Conservation (phyloP, 1,284 basidiomycete genomes). For the Somion occarium region DNA sequence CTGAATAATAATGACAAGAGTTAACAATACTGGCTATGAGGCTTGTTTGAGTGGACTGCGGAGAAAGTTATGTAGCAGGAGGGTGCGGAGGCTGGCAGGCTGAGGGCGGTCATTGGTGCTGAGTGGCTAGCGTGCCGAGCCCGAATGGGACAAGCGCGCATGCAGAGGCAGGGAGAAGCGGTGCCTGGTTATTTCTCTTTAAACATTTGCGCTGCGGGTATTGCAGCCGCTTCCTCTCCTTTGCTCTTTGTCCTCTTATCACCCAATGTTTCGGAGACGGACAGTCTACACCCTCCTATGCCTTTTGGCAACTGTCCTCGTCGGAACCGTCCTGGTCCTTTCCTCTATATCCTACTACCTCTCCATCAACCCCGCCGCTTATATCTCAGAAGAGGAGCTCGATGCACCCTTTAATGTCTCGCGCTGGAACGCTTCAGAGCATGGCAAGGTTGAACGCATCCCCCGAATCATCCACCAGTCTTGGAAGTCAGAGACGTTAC, state of each 20-base stretch:
- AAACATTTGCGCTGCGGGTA: constrained; percentile 5
- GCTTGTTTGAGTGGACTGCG: not conserved
- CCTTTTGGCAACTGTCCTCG: constrained; percentile 79
- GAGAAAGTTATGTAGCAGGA: not conserved
- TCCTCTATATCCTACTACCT: constrained; percentile 90
- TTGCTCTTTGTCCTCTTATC: constrained; percentile 10
- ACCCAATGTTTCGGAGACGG: constrained; percentile 43
- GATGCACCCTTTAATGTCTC: constrained; percentile 45
- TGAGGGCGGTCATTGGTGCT: not conserved
- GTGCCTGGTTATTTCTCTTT: constrained; percentile 16
- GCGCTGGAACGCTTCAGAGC: constrained; percentile 56
- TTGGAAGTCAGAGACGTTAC: constrained; percentile 91
- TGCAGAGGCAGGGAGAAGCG: not conserved
- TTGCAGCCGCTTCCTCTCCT: constrained; percentile 14
- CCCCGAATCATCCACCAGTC: constrained; percentile 98
- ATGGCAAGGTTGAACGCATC: constrained; percentile 66
- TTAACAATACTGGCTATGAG: too few species aligned
- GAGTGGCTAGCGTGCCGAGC: not conserved
- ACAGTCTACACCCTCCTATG: constrained; percentile 67
- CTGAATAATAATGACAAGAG: too few species aligned
- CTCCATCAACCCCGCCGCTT: constrained; percentile 74
- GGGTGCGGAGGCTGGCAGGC: not conserved
- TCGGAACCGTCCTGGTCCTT: constrained; percentile 91
- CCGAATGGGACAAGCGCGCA: not conserved
- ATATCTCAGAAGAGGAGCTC: constrained; percentile 78